Base-by-base conservation (phyloP, 2,329 filamentous ascomycete genomes). In the Arthrinium phaeospermum region DNA sequence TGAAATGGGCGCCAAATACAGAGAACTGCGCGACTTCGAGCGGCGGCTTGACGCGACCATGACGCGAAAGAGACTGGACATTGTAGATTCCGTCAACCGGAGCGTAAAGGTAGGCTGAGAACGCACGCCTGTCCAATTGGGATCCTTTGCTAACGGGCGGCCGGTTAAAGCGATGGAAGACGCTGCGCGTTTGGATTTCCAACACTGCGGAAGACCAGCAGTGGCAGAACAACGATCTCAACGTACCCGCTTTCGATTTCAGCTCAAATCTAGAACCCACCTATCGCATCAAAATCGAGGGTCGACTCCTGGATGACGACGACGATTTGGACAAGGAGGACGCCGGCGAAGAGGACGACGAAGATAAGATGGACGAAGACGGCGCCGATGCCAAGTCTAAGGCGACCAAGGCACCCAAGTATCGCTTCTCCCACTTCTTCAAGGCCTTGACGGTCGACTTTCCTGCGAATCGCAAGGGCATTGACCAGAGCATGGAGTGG, bases 151-250 rank as follows among this genome's bases (percentile, higher is more conserved):
- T 68, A 22, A 71, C 53, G 34, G 10, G 41, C 57, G 14, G 14
- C 12, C 27, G 47, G 22, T n/a, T 68, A 30, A 71, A 94, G 89
- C 90, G 93, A 76, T 93, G 92, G 82, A 93, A 92, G 79, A 97
- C 94, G 3, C 87, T 99, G 82, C 93, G 96, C 74, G 90, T 99
- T 75, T 98, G 95, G 95, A 92, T 99, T 78, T 95, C 91, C 78
- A 99, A 99, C 83, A 98, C 95, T 0, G 94, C 92, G 46, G 94
- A 98, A 82, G 94, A 96, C 79, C 96, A 99, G 83, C 92, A 93
- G 45, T 98, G 96, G 96, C 96, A 99, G 83, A 88, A 87, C 51
- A 90, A 87, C 77, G 86, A 86, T 53, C 85, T 92, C 73, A 91
- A 92, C 73, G 88, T 92, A 14, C 92, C 96, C 80, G 90, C 90